A percentile compares a stretch with the other conserved stretches of the same genome.
Conservation (phyloP, 208 protist species). For the Leishmania aethiopica region DNA sequence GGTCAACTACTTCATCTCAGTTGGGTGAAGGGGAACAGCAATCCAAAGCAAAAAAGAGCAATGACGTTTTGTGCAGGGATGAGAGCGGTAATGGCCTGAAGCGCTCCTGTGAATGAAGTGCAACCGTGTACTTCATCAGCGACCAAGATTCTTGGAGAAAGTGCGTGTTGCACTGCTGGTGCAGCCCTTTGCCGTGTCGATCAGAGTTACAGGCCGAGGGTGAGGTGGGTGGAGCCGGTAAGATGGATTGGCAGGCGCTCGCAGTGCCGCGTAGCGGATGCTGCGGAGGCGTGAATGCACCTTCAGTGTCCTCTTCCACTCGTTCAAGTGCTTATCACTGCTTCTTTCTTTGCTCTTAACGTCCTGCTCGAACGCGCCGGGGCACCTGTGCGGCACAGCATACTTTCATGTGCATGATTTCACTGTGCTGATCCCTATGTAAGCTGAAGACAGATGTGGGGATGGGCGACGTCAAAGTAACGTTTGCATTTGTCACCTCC, state of each 20-base stretch:
- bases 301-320: not conserved
- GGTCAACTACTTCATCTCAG: slow-evolving; percentile 3
- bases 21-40: not conserved
- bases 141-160: not conserved
- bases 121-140: too few relatives aligned
- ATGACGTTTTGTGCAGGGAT: not conserved
- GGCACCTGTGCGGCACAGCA: not conserved
- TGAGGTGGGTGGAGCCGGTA: not conserved
- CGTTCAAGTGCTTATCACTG: not conserved
- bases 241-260: not conserved
- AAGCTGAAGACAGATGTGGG: not conserved
- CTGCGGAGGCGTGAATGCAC: not conserved
- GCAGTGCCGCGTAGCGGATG: not conserved
- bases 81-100: not conserved
- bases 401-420: not conserved
- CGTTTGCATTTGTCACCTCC: slow-evolving; percentile 33
- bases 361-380: not conserved
- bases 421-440: too few relatives aligned
- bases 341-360: too few relatives aligned
- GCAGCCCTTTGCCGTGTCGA: not conserved
- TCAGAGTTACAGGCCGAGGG: too few relatives aligned
- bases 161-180: not conserved
- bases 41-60: not conserved
- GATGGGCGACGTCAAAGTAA: slow-evolving; percentile 21
- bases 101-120: not conserved